A percentile compares a stretch with the other conserved stretches of the same genome.
Conservation (phyloP, 495 filamentous ascomycete species). For the Penicillium daleae region DNA sequence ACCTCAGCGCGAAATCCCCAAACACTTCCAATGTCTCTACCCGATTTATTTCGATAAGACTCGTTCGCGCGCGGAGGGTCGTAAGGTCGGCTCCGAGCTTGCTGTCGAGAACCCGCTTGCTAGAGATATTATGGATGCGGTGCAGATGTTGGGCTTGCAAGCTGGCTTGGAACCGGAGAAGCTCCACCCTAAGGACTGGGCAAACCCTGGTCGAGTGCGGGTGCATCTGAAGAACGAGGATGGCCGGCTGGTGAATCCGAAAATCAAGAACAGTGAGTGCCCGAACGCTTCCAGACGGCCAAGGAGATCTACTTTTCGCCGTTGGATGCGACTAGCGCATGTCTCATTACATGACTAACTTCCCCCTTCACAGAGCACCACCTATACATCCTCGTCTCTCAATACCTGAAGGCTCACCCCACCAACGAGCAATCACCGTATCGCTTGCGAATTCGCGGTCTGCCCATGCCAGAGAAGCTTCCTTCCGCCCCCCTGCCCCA, state of each 20-base stretch:
- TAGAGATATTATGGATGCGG: slow-evolving; percentile 84
- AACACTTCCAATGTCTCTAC: slow-evolving; percentile 85
- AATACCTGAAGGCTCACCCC: slow-evolving; percentile 75
- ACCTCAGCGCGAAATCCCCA: slow-evolving; percentile 61
- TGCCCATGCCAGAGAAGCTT: slow-evolving; percentile 67
- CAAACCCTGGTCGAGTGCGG: slow-evolving; percentile 88
- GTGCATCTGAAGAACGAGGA: slow-evolving; percentile 68
- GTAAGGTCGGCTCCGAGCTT: slow-evolving; percentile 69
- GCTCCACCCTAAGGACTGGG: slow-evolving; percentile 95
- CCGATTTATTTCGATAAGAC: slow-evolving; percentile 88
- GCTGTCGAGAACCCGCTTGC: slow-evolving; percentile 88
- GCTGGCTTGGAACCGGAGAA: slow-evolving; percentile 89
- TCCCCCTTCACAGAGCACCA: slow-evolving; percentile 66
- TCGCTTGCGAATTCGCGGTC: slow-evolving; percentile 65
- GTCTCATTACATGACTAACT: slow-evolving; percentile 4
- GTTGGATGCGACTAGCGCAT: not conserved
- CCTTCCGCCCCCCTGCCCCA: slow-evolving; percentile 76
- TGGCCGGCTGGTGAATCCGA: slow-evolving; percentile 49
- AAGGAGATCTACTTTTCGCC: not conserved
- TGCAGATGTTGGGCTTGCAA: slow-evolving; percentile 69
- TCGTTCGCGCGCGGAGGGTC: slow-evolving; percentile 74
- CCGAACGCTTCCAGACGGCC: not conserved
- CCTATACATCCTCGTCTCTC: slow-evolving; percentile 75
- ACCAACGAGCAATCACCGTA: slow-evolving; percentile 69
- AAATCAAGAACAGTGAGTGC: slow-evolving; percentile 76